Percentiles rank a stretch among this genome's conserved stretches.
Conservation (phyloP, 345 rosid species). For the Schrenkiella parvula region DNA sequence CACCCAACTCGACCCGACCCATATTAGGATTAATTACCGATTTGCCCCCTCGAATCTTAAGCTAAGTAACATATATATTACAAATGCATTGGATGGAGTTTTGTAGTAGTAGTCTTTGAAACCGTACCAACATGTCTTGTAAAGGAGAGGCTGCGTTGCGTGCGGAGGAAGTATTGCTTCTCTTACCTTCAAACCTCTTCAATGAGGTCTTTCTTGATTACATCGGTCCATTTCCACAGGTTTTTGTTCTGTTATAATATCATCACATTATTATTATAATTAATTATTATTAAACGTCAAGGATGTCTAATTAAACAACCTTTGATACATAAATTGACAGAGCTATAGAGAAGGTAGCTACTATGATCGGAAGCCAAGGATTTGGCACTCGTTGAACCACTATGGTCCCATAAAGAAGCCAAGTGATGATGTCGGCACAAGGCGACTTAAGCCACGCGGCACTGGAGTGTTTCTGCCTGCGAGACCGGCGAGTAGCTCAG, state of each 20-base stretch:
- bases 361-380: constrained; percentile 4
- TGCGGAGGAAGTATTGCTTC: constrained; percentile 28
- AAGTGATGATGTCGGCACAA: background rate
- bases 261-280: background rate
- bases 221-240: constrained; percentile 28
- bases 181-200: constrained; percentile 31
- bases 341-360: background rate
- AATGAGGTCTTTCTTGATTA: constrained; percentile 30
- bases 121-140: constrained; percentile 25
- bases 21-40: background rate
- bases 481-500: constrained; percentile 9
- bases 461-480: constrained; percentile 34
- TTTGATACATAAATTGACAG: constrained; percentile 1
- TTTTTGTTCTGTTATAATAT: background rate
- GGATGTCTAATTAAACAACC: background rate
- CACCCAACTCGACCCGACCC: constrained; percentile 22
- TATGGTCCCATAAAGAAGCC: background rate
- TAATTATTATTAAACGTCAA: background rate
- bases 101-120: background rate
- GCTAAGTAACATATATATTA: background rate
- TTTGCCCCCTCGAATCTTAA: background rate
- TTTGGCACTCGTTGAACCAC: background rate
- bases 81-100: background rate
- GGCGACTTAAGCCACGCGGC: constrained; percentile 21
- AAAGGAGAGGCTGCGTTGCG: constrained; percentile 26